Percentiles rank a stretch among this genome's conserved stretches.
These are phyloP conservation scores for Zygosaccharomyces sapae DNA, from an alignment of 1,139 yeast genomes.

Conservation along the genomic window DNA sequence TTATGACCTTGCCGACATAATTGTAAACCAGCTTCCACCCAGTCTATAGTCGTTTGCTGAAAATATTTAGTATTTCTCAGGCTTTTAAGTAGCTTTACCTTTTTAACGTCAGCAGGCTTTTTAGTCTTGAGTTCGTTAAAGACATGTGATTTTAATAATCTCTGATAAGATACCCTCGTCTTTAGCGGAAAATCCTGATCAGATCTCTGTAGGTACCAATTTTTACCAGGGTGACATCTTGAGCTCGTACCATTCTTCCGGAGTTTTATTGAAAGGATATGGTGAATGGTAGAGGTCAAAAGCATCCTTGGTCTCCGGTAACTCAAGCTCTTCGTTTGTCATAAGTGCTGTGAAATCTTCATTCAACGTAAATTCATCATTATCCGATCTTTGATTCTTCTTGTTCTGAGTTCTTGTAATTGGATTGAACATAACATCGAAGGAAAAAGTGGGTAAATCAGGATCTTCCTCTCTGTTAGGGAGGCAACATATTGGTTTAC, in stretches of 20 bases:
- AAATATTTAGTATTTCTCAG: conserved; percentile 79
- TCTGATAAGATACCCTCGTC: conserved; percentile 82
- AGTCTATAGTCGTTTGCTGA: conserved; percentile 86
- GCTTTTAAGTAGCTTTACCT: conserved; percentile 58
- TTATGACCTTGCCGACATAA: conserved; percentile 90
- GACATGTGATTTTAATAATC: conserved; percentile 69
- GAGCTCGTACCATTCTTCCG: conserved; percentile 73
- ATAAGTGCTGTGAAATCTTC: conserved; percentile 47
- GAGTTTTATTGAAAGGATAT: conserved; percentile 75
- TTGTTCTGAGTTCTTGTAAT: conserved; percentile 42
- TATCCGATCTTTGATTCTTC: conserved; percentile 22
- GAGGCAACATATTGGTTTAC: conserved; percentile 53
- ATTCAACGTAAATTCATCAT: conserved; percentile 41
- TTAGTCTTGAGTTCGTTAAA: conserved; percentile 61
- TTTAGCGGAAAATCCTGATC: conserved; percentile 60
- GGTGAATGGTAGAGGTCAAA: conserved; percentile 74
- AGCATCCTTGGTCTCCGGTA: conserved; percentile 53
- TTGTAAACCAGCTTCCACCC: conserved; percentile 98
- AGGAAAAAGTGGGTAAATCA: conserved; percentile 54
- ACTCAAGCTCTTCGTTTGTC: conserved; percentile 41
- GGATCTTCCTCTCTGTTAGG: conserved; percentile 45
- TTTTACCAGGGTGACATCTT: conserved; percentile 83
- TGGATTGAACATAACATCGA: conserved; percentile 54
- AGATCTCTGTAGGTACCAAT: conserved; percentile 76
- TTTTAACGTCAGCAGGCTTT: conserved; percentile 42